Evolutionary conservation across 2,329 filamentous ascomycete species (phyloP).

Genomic region (Alternaria burnsii): DNA sequence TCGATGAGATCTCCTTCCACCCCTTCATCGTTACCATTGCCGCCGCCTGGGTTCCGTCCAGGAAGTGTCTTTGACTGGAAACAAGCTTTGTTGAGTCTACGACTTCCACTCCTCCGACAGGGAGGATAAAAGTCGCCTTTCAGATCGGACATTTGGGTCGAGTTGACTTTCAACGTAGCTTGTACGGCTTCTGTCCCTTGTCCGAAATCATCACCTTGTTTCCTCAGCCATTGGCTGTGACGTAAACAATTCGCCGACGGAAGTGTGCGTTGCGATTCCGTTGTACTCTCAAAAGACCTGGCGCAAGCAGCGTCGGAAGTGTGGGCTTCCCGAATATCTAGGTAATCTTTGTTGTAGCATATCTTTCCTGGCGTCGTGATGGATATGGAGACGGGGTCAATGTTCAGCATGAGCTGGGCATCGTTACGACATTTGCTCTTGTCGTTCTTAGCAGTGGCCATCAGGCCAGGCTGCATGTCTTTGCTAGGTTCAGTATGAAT

Average conservation of each 20-base stretch:
- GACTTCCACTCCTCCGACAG: neutral
- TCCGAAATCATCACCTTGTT: conserved; percentile 29
- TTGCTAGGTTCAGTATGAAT: conserved; percentile 33
- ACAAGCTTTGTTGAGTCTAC: conserved; percentile 11
- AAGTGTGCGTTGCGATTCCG: neutral
- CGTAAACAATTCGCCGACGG: conserved; percentile 17
- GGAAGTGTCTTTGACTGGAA: conserved; percentile 2
- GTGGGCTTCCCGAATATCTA: neutral
- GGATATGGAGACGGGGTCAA: neutral
- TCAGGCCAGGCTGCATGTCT: neutral
- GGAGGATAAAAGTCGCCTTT: no score
- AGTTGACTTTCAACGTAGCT: conserved; percentile 3
- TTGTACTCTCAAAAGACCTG: neutral
- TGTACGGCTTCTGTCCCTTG: conserved; percentile 27
- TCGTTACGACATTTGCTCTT: neutral
- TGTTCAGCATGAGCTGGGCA: neutral
- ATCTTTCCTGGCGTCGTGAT: neutral
- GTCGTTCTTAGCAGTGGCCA: no score
- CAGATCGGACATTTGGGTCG: no score
- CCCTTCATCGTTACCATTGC: neutral
- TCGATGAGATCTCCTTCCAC: neutral
- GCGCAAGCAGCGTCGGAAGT: neutral
- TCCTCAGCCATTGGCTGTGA: conserved; percentile 33
- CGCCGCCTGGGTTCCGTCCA: conserved; percentile 1
- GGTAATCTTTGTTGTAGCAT: neutral